A percentile compares a stretch with the other conserved stretches of the same genome.
phyloP scores from a whole-genome alignment of 108 stramenopile species.

The Skeletonema costatum region DNA sequence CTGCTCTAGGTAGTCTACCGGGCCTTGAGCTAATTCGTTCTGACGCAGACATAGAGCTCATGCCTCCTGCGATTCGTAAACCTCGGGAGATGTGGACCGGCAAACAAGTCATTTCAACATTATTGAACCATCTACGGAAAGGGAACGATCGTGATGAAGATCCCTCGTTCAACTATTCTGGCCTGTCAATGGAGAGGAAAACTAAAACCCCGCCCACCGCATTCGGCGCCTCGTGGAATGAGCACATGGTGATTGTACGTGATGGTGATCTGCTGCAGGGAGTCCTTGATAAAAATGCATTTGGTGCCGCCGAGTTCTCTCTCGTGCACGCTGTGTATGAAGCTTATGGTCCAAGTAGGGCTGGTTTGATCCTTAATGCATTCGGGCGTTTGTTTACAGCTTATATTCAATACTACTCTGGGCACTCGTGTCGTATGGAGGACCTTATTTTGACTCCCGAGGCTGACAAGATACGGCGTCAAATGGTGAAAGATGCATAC shows the following conservation, averaged over 20 bases:
- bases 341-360: slow-evolving; percentile 92
- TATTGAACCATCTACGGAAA: slow-evolving; percentile 81
- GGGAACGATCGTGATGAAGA: slow-evolving; percentile 77
- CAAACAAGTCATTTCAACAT: slow-evolving; percentile 94
- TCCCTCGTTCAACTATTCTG: slow-evolving; percentile 60
- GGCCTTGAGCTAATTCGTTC: slow-evolving; percentile 88
- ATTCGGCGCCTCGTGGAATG: slow-evolving; percentile 87
- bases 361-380: slow-evolving; percentile 87
- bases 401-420: slow-evolving; percentile 92
- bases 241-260: slow-evolving; percentile 91
- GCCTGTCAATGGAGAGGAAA: slow-evolving; percentile 89
- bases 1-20: slow-evolving; percentile 85
- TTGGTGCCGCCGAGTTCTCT: slow-evolving; percentile 93
- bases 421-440: slow-evolving; percentile 97
- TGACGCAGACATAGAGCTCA: slow-evolving; percentile 76
- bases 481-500: slow-evolving; percentile 80
- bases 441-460: slow-evolving; percentile 91
- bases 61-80: slow-evolving; percentile 95
- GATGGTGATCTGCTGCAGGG: slow-evolving; percentile 94
- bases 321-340: slow-evolving; percentile 97
- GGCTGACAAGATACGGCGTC: slow-evolving; percentile 79
- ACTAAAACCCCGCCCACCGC: slow-evolving; percentile 91
- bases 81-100: slow-evolving; percentile 94
- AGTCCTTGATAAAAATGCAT: slow-evolving; percentile 97
- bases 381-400: slow-evolving; percentile 96